phyloP scores from a whole-genome alignment of 371 early-diverging fungal genomes.

The Dichotomocladium elegans region DNA sequence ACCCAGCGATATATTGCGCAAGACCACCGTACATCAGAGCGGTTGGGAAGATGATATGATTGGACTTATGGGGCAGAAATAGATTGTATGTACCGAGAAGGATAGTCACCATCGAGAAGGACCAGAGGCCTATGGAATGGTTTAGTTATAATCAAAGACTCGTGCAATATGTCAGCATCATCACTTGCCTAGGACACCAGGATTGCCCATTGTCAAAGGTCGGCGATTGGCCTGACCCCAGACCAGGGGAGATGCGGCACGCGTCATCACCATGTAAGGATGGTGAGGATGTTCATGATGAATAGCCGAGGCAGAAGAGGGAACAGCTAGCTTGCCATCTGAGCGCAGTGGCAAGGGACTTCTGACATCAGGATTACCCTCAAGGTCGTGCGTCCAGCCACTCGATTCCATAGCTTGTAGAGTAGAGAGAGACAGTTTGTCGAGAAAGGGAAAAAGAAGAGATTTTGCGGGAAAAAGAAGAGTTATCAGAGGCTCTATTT shows the following conservation, averaged over 20 bases:
- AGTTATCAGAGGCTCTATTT: no score
- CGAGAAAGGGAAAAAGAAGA: no score
- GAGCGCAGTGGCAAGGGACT: no score
- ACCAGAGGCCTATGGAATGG: conserved; percentile 12
- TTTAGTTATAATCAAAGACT: no score
- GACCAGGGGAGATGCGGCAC: conserved; percentile 6
- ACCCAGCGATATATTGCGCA: conserved; percentile 24
- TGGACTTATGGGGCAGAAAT: conserved; percentile 15
- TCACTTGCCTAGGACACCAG: not conserved
- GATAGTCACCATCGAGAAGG: conserved; percentile 20
- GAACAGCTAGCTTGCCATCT: no score
- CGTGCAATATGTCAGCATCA: no score
- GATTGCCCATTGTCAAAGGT: conserved; percentile 17
- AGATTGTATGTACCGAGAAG: conserved; percentile 13
- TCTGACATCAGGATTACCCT: no score
- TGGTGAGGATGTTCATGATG: not conserved
- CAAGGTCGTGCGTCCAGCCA: no score
- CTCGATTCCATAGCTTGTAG: no score
- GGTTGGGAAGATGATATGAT: conserved; percentile 14
- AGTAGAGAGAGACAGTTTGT: no score
- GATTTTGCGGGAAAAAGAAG: no score
- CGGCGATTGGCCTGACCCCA: conserved; percentile 11
- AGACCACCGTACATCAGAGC: conserved; percentile 25
- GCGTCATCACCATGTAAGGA: conserved; percentile 1
- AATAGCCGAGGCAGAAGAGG: no score